phyloP scores from a whole-genome alignment of 2,329 filamentous ascomycete genomes.

The Penicillium sp. region DNA sequence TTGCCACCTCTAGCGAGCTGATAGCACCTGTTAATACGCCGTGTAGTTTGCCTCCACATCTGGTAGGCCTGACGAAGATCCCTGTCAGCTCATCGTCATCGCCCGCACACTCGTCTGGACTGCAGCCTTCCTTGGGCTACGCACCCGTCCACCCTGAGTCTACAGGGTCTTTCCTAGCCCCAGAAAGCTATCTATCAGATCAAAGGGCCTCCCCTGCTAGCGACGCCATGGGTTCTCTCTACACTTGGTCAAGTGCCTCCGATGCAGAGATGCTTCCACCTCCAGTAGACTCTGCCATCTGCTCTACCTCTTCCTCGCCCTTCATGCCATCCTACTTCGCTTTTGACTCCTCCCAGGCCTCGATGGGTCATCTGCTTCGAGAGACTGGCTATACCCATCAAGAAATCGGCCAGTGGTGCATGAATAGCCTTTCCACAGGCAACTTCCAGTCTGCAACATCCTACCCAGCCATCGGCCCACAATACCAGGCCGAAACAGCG shows the following conservation, averaged over 20 bases:
- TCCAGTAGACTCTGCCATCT: constrained; percentile 2
- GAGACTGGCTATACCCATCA: constrained; percentile 14
- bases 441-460: constrained; percentile 8
- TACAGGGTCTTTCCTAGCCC: constrained; percentile 13
- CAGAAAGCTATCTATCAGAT: constrained; percentile 12
- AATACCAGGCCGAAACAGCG: not conserved
- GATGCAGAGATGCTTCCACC: constrained; percentile 13
- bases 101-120: constrained; percentile 1
- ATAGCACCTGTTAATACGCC: constrained; percentile 2
- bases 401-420: constrained; percentile 23
- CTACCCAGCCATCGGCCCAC: constrained; percentile 7
- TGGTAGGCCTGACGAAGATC: constrained; percentile 11
- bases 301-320: constrained; percentile 6
- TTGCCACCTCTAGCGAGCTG: not conserved
- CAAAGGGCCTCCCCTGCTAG: constrained; percentile 14
- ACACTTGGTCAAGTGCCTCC: constrained; percentile 20
- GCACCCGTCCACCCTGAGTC: constrained; percentile 6
- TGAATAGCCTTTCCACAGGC: constrained; percentile 14
- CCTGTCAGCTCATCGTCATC: constrained; percentile 11
- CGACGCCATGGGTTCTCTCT: constrained; percentile 20
- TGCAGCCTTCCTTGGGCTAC: constrained; percentile 9
- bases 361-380: not conserved
- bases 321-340: constrained; percentile 18
- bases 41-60: not conserved
- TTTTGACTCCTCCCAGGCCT: not conserved